Evolutionary conservation across 352 stramenopile species (phyloP).

Genomic region (Pythium volutum): DNA sequence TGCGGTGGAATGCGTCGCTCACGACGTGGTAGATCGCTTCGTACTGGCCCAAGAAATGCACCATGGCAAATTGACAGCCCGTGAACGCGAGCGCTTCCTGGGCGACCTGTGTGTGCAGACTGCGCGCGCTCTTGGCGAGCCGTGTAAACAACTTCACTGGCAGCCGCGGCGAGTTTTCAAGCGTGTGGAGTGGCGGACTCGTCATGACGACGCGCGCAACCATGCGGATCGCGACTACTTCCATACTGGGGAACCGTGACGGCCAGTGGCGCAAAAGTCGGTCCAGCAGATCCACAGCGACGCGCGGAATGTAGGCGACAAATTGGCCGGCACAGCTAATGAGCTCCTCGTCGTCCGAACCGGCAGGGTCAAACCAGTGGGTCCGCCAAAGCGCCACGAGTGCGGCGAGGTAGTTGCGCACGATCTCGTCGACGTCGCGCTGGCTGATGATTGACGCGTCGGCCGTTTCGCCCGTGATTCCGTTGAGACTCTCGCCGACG

Average conservation of each 20-base stretch:
- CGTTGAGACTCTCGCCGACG: conserved; percentile 47
- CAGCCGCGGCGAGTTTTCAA: conserved; percentile 31
- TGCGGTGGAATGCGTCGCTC: conserved; percentile 60
- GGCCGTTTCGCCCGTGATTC: conserved; percentile 26
- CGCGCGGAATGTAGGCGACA: conserved; percentile 75
- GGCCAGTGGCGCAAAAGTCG: conserved; percentile 66
- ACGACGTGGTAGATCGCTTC: conserved; percentile 60
- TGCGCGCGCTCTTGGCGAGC: conserved; percentile 56
- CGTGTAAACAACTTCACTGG: conserved; percentile 45
- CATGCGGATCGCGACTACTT: conserved; percentile 79
- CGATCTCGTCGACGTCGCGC: conserved; percentile 42
- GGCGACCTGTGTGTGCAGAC: conserved; percentile 62
- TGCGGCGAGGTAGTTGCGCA: conserved; percentile 68
- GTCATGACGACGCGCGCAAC: conserved; percentile 84
- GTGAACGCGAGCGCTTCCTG: conserved; percentile 83
- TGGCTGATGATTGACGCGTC: conserved; percentile 24
- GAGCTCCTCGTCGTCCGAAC: conserved; percentile 82
- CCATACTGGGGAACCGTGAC: conserved; percentile 54
- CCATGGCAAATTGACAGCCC: conserved; percentile 73
- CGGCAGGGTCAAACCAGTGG: conserved; percentile 71
- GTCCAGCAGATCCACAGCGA: conserved; percentile 46
- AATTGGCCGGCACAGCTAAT: conserved; percentile 81
- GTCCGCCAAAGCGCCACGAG: conserved; percentile 65
- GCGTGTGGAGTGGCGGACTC: conserved; percentile 51
- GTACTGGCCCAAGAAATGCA: conserved; percentile 71